Evolutionary conservation across 2,329 filamentous ascomycete species (phyloP).

Genomic region (Ophiocordyceps camponoti-floridani): DNA sequence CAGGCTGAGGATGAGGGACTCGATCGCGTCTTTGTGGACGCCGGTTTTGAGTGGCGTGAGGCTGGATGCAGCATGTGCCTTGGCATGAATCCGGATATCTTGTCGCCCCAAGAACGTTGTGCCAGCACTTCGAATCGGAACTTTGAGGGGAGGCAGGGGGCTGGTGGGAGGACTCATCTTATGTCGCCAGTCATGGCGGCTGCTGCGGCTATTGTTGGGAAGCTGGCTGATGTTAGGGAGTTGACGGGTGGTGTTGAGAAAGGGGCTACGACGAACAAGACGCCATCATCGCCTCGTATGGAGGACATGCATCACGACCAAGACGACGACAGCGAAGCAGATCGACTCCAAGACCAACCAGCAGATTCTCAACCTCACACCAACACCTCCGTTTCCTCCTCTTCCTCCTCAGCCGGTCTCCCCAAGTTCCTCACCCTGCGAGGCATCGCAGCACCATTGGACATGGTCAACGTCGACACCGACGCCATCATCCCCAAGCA

Average conservation of each 20-base stretch:
- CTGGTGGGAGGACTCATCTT: slow-evolving; percentile 76
- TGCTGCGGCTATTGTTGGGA: slow-evolving; percentile 74
- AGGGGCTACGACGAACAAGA: neutral
- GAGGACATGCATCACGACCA: no score
- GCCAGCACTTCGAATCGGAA: slow-evolving; percentile 94
- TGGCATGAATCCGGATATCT: slow-evolving; percentile 97
- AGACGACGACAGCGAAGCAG: slow-evolving; percentile 28
- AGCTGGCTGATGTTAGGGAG: slow-evolving; percentile 80
- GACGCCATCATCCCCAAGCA: slow-evolving; percentile 99
- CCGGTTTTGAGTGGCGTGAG: slow-evolving; percentile 95
- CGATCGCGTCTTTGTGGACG: slow-evolving; percentile 78
- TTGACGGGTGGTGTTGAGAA: slow-evolving; percentile 18
- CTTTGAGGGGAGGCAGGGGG: slow-evolving; percentile 92
- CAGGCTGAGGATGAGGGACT: slow-evolving; percentile 84
- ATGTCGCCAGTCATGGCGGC: slow-evolving; percentile 98
- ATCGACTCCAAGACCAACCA: slow-evolving; percentile 36
- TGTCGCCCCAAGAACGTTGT: slow-evolving; percentile 81
- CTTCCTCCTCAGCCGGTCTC: slow-evolving; percentile 39
- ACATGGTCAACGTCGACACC: slow-evolving; percentile 88
- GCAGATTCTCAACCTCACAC: slow-evolving; percentile 47
- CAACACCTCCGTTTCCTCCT: slow-evolving; percentile 32
- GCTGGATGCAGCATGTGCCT: slow-evolving; percentile 98
- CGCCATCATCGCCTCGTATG: neutral
- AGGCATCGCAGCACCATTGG: slow-evolving; percentile 75
- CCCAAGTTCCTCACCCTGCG: slow-evolving; percentile 71